phyloP scores from a whole-genome alignment of 306 rosid species.

The Comarum palustre region DNA sequence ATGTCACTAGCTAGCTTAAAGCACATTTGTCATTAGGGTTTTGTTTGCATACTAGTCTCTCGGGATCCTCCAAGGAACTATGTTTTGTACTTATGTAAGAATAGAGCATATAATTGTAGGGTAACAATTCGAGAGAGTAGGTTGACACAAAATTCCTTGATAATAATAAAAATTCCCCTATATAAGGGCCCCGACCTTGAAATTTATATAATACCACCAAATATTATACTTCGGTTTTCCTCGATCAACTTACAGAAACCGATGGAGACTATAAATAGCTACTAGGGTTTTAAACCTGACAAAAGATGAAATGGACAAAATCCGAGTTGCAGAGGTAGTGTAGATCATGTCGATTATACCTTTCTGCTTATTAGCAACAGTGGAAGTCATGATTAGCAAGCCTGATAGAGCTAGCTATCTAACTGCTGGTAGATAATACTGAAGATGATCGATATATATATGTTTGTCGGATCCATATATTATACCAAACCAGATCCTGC shows the following conservation, averaged over 20 bases:
- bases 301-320: slow-evolving; percentile 57
- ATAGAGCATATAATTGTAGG: slow-evolving; percentile 4
- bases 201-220: background rate
- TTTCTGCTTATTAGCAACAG: slow-evolving; percentile 34
- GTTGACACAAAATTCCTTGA: slow-evolving; percentile 8
- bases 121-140: background rate
- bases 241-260: slow-evolving; percentile 1
- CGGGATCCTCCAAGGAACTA: slow-evolving; percentile 30
- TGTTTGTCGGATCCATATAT: background rate
- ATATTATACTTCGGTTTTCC: background rate
- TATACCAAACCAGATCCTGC: background rate
- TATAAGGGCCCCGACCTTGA: slow-evolving; percentile 17
- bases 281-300: slow-evolving; percentile 36
- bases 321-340: slow-evolving; percentile 41
- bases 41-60: slow-evolving; percentile 27
- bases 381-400: background rate
- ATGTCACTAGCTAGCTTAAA: slow-evolving; percentile 6
- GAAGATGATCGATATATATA: background rate
- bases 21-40: slow-evolving; percentile 20
- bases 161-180: slow-evolving; percentile 18
- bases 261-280: background rate
- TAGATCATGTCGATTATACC: slow-evolving; percentile 36
- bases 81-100: background rate
- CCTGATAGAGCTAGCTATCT: background rate
- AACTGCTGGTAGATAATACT: background rate